Percentiles rank a stretch among this genome's conserved stretches.
Evolutionary conservation across 2,329 filamentous ascomycete species (phyloP).

Genomic region (Aspergillus piperis): DNA sequence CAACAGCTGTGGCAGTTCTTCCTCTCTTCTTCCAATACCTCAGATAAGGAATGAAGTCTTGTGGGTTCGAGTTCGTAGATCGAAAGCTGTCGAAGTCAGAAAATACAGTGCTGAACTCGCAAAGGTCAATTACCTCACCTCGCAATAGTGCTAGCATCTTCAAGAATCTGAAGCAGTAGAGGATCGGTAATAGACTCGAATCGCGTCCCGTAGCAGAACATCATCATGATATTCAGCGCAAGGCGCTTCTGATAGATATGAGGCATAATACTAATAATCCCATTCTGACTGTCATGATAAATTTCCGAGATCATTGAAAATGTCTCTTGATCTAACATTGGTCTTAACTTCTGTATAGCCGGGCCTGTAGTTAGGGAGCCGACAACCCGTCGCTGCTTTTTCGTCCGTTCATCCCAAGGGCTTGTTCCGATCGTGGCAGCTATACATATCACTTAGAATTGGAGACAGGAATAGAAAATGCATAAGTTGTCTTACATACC

Average conservation of each 20-base stretch:
- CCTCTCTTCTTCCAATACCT: neutral
- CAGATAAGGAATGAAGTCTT: neutral
- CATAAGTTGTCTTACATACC: neutral
- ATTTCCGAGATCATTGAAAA: neutral
- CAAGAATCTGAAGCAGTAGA: neutral
- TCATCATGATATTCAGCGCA: neutral
- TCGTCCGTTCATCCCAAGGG: neutral
- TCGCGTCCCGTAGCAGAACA: neutral
- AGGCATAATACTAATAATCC: neutral
- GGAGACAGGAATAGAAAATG: too few species aligned
- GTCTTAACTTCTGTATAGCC: neutral
- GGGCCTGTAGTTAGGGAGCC: neutral
- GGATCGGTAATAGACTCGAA: neutral
- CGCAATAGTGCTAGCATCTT: neutral
- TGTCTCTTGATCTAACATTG: neutral
- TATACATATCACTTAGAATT: neutral
- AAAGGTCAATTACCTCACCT: neutral
- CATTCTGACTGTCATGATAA: neutral
- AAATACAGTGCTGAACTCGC: neutral
- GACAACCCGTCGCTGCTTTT: neutral
- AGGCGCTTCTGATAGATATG: neutral
- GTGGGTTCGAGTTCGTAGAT: neutral
- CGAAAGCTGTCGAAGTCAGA: neutral
- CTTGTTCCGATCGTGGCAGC: neutral
- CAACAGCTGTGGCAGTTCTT: neutral